Evolutionary conservation across 2,329 filamentous ascomycete species (phyloP), one percentile per base, ranked within the genome.

Genomic region (Emergomyces pasteurianus): DNA sequence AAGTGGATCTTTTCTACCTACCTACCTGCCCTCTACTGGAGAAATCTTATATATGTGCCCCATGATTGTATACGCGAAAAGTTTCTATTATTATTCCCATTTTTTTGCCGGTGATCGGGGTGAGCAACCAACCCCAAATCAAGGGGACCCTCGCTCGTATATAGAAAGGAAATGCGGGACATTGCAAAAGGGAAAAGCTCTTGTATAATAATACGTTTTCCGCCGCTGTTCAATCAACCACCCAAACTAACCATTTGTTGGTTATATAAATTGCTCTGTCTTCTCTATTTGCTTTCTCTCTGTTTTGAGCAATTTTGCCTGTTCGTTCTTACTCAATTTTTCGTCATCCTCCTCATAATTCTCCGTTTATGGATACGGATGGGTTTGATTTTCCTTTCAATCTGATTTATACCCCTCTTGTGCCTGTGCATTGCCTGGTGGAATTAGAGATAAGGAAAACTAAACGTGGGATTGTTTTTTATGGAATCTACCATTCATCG

Each of bases 261-360:
- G 42, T 52, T 46, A 61, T 26, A 47, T 47, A 58, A 42, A 55
- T 54, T 58, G 60, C 61, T 60, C 28, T 59, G 53, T 60, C 54
- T 42, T 38, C 36, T 43, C 49, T 14, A n/a, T 59, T 60, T n/a
- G 31, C 53, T 23, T 26, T 34, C 31, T 34, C 46, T 49, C 38
- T 10, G 26, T 38, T 28, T 10, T n/a, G 23, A 31, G 23, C 5
- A n/a, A 21, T 54, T 12, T 18, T 34, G 23, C 3, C 16, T 38
- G 12, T n/a, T 38, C 3, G 1, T 54, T 53, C 28, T 26, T 46
- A 31, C 9, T 59, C 18, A n/a, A n/a, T n/a, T 18, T 23, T 9
- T 34, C 38, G 18, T 21, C 26, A 10, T 23, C 23, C n/a, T 36
- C 26, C 26, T 18, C 42, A 9, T 6, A 16, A 31, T 31, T 18